Conservation (phyloP, 140 eudicot species). For the Erigeron philadelphicus region DNA sequence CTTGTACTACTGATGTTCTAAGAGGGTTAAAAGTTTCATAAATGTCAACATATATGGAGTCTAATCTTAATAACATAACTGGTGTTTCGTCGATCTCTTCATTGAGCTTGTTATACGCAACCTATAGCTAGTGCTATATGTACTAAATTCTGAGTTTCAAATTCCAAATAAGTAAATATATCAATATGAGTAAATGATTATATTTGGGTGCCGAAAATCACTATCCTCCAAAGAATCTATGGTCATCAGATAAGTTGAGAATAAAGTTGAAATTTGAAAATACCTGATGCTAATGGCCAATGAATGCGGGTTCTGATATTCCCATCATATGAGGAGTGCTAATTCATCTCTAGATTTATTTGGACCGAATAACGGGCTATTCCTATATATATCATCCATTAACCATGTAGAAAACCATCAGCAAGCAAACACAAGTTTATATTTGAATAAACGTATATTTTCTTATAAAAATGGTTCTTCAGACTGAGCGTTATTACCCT, state of each 20-base stretch:
- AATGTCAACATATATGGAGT: too few relatives aligned
- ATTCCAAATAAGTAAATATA: conserved; percentile 4
- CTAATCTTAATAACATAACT: too few relatives aligned
- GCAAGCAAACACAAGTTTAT: conserved; percentile 16
- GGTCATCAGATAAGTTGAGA: conserved; percentile 30
- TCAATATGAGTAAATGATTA: neutral
- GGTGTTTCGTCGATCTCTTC: too few relatives aligned
- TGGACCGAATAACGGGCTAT: conserved; percentile 23
- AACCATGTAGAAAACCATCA: conserved; percentile 18
- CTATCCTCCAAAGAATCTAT: conserved; percentile 19
- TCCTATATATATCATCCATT: conserved; percentile 33
- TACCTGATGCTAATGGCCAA: conserved; percentile 20
- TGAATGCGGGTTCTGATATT: conserved; percentile 24
- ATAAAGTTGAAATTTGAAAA: conserved; percentile 39
- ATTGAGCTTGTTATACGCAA: too few relatives aligned
- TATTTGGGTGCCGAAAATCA: conserved; percentile 12
- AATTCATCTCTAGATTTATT: conserved; percentile 14
- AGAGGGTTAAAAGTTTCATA: too few relatives aligned
- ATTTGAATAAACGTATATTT: conserved; percentile 8
- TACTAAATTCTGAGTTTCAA: neutral
- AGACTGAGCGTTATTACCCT: conserved; percentile 29
- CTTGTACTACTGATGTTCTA: too few relatives aligned
- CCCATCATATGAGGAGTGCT: conserved; percentile 20
- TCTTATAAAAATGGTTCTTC: conserved; percentile 40
- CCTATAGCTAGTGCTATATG: neutral